Conservation (phyloP, 2,329 filamentous ascomycete species). For the Aspergillus sclerotialis region DNA sequence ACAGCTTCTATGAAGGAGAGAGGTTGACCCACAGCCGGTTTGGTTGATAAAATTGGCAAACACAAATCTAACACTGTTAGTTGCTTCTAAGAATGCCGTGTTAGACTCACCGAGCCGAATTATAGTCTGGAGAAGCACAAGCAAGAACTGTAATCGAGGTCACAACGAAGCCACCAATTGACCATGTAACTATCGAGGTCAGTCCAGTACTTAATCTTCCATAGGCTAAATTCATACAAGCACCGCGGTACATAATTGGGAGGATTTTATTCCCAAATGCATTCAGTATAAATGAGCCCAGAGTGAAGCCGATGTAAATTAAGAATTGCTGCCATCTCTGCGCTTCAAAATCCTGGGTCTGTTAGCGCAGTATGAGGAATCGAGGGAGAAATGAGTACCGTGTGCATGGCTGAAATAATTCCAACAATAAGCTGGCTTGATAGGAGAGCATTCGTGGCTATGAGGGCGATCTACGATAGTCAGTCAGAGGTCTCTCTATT, state of each 20-base stretch:
- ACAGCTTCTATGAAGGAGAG: background rate
- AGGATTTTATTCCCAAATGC: constrained; percentile 57
- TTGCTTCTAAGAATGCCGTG: background rate
- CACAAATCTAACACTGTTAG: constrained; percentile 30
- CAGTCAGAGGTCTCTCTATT: constrained; percentile 6
- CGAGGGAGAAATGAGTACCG: constrained; percentile 19
- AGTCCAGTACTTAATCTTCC: background rate
- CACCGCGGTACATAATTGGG: constrained; percentile 59
- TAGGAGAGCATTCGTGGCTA: constrained; percentile 60
- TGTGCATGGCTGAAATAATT: constrained; percentile 55
- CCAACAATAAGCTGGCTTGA: constrained; percentile 61
- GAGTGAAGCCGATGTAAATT: constrained; percentile 59
- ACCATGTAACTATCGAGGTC: constrained; percentile 52
- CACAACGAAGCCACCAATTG: constrained; percentile 58
- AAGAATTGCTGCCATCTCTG: constrained; percentile 65
- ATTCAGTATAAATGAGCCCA: constrained; percentile 57
- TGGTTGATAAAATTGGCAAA: constrained; percentile 62
- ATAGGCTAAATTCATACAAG: constrained; percentile 31
- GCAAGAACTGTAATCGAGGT: constrained; percentile 63
- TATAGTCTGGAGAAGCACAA: constrained; percentile 59
- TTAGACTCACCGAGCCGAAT: constrained; percentile 55
- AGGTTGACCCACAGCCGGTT: constrained; percentile 45
- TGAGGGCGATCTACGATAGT: constrained; percentile 43
- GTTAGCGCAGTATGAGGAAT: background rate
- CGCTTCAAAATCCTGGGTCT: constrained; percentile 41